These are phyloP conservation scores for Lactifluus piperatus DNA, from an alignment of 768 basidiomycete genomes.

Conservation along the genomic window DNA sequence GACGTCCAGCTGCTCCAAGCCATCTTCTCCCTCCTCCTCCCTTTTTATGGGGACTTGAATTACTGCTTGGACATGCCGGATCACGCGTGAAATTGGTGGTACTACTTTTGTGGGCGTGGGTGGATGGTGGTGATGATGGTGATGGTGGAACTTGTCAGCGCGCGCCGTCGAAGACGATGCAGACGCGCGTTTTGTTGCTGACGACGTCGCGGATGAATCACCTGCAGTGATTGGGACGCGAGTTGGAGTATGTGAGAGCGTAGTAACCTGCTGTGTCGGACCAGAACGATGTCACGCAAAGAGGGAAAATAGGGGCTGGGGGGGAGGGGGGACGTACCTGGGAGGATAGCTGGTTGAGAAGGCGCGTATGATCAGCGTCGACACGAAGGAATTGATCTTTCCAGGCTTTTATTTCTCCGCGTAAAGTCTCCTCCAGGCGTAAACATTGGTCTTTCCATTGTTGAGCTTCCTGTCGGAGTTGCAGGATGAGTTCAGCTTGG, in stretches of 20 bases:
- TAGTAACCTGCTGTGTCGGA: conserved; percentile 8
- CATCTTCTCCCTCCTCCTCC: conserved; percentile 49
- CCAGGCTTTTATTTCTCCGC: conserved; percentile 53
- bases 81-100: conserved; percentile 30
- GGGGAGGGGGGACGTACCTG: neutral
- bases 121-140: neutral
- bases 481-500: conserved; percentile 50
- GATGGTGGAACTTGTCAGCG: conserved; percentile 1
- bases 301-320: neutral
- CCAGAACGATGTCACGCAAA: neutral
- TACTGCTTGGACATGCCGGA: conserved; percentile 57
- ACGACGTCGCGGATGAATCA: conserved; percentile 20
- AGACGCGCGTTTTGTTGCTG: conserved; percentile 22
- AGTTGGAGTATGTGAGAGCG: conserved; percentile 22
- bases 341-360: conserved; percentile 42
- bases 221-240: conserved; percentile 11
- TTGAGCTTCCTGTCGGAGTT: conserved; percentile 51
- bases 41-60: conserved; percentile 54
- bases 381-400: conserved; percentile 73
- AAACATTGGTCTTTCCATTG: conserved; percentile 68
- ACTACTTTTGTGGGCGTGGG: conserved; percentile 14
- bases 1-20: conserved; percentile 12
- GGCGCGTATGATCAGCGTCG: conserved; percentile 54
- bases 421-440: conserved; percentile 37
- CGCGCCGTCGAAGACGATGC: conserved; percentile 11